Evolutionary conservation across 306 rosid species (phyloP).

Genomic region (Sphenostylis stenocarpa): DNA sequence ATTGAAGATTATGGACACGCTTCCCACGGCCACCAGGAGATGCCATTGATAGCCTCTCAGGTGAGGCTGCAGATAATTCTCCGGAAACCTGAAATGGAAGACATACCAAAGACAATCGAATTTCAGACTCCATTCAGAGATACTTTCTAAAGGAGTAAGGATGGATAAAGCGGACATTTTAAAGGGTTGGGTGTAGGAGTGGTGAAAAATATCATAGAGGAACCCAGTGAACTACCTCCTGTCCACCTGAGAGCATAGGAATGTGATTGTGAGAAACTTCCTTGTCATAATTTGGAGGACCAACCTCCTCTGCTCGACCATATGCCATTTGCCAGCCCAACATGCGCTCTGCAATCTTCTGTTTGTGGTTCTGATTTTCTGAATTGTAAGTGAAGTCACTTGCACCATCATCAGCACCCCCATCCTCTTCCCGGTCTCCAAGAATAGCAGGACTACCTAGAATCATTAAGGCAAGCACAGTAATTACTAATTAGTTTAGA

Average conservation of each 20-base stretch:
- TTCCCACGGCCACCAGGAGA: conserved; percentile 81
- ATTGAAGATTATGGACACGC: conserved; percentile 64
- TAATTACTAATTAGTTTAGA: conserved; percentile 6
- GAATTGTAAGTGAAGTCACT: conserved; percentile 67
- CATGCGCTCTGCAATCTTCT: conserved; percentile 89
- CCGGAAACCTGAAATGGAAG: conserved; percentile 72
- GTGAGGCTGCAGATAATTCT: conserved; percentile 92
- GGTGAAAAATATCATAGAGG: neutral
- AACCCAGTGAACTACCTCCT: conserved; percentile 61
- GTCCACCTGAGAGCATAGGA: conserved; percentile 56
- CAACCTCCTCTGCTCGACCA: conserved; percentile 65
- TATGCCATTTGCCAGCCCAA: conserved; percentile 82
- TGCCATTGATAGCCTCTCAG: conserved; percentile 85
- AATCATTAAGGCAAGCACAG: conserved; percentile 34
- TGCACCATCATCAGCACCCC: conserved; percentile 55
- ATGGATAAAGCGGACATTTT: neutral
- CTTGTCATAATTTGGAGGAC: conserved; percentile 69
- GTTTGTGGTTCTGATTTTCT: conserved; percentile 77
- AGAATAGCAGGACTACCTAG: conserved; percentile 87
- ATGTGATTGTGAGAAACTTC: conserved; percentile 77
- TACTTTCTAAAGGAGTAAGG: neutral
- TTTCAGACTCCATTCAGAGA: neutral
- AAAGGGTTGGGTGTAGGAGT: neutral
- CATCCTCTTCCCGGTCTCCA: conserved; percentile 79
- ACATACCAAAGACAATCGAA: neutral